Base-by-base conservation (phyloP, 345 rosid genomes). In the Eutrema yunnanense region DNA sequence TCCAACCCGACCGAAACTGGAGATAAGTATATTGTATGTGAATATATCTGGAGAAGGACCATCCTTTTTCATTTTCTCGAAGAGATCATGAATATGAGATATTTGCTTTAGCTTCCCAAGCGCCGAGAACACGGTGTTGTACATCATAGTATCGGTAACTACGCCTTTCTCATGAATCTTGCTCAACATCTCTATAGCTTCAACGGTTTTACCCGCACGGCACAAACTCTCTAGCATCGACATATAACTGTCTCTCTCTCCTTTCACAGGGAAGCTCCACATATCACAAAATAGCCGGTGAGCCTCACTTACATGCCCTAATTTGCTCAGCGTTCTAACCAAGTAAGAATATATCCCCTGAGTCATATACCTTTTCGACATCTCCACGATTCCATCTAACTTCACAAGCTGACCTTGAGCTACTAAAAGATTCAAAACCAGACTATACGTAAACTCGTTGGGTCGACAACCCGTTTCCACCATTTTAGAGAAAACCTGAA, bases 231-330 rank as follows among this genome's bases (percentile, higher is more conserved):
- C 98, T 43, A 94, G 57, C 90, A 91, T 84, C 16, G 96, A 84
- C 65, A 80, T 42, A 62, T 76, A 88, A 29, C 89, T 91, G 56
- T 83, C 87, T 80, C 83, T 82, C 65, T 94, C 96, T 33, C 97
- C 96, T 73, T 77, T 80, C 59, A 89, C 96, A 67, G 88, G 90
- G 69, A 81, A 81, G 78, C 67, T 85, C 98, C 98, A 94, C 96
- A 94, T 88, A 79, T 82, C 87, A 80, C 97, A 87, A 79, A 92
- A 92, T 6, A 90, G 65, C 74, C 92, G 62, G 59, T 94, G 98
- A 49, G 92, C 96, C 80, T 94, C 97, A 73, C 87, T 82, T 13
- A 87, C 82, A 72, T 91, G 89, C 29, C 98, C 97, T 78, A 88
- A 69, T 56, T 91, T 82, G 75, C 85, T 84, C 8, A 91, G 62